Conservation (phyloP, 1,284 basidiomycete genomes). For the Trametes sp. region DNA sequence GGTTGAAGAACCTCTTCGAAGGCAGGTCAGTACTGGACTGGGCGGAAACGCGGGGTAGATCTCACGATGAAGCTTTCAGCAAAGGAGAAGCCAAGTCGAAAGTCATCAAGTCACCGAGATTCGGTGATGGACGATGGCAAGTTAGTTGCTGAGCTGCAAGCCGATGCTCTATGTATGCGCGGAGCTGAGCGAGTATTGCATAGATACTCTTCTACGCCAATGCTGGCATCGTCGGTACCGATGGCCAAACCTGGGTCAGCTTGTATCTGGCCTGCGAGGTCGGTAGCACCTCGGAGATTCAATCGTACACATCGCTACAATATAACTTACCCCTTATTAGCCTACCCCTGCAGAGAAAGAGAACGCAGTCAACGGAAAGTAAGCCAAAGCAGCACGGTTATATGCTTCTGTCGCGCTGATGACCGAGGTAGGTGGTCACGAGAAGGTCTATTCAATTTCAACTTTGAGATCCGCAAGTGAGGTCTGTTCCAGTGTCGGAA, state of each 20-base stretch:
- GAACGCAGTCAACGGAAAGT: constrained; percentile 67
- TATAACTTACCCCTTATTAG: constrained; percentile 44
- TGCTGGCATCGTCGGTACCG: constrained; percentile 64
- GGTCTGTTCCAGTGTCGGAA: constrained; percentile 20
- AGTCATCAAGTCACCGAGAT: constrained; percentile 69
- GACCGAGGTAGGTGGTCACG: constrained; percentile 69
- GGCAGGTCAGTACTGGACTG: constrained; percentile 52
- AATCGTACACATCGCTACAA: neutral
- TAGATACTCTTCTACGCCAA: constrained; percentile 86
- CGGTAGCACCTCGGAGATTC: constrained; percentile 38
- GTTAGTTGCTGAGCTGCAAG: constrained; percentile 44
- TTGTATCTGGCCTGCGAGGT: constrained; percentile 86
- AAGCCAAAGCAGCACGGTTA: constrained; percentile 28
- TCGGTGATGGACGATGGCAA: constrained; percentile 78
- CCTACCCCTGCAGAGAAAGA: constrained; percentile 83
- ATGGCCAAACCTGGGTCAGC: constrained; percentile 58
- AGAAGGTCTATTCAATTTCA: constrained; percentile 86
- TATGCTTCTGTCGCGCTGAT: neutral
- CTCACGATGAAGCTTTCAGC: constrained; percentile 39
- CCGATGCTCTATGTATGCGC: neutral
- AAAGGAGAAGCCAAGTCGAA: constrained; percentile 77
- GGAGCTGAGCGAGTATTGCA: constrained; percentile 7
- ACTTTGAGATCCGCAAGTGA: constrained; percentile 81
- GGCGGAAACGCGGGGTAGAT: no score
- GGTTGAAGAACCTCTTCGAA: constrained; percentile 76